Evolutionary conservation across 2,329 filamentous ascomycete species (phyloP), one percentile per base, ranked within the genome.

Genomic region (Talaromyces sp.): DNA sequence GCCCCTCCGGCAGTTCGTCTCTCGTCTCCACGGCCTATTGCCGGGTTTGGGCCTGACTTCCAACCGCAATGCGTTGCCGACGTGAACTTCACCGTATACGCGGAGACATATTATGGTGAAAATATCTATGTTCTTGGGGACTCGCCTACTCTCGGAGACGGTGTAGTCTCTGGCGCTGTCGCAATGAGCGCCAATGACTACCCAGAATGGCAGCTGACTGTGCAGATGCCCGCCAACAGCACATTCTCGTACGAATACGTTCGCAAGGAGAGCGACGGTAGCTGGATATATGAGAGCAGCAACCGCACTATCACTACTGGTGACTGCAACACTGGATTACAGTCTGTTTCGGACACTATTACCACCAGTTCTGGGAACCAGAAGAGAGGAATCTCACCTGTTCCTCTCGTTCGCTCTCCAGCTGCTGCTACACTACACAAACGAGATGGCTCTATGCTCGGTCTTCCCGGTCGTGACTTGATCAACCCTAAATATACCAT

Each of bases 1-100:
- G 73, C 77, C 1, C 83, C 88, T 44, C 85, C 87, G 1, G 77
- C 86, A 1, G 82, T 91, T 7, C 82, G 89, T 11, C 77, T 83
- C 68, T 83, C 84, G 37, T 88, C 88, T 1, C 88, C 88, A 1
- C 81, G 88, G 28, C 77, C 83, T 0, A 81, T 93, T 21, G 86
- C 88, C 2, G 89, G 89, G 0, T 93, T 89, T 72, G 85, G 88
- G 0, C 79, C 78, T 39, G 81, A 83, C 31, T 90, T 91, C 75
- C 88, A 91, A 70, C 88, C 88, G 3, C 71, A 73, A 5, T 64
- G 62, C 44, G 58, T 64, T 31, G 61, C 63, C 16, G 28, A 46
- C 23, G 33, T 61, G 44, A 50, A 44, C 31, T 60, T 63, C n/a
- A 44, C 54, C 6, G 59, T 60, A 2, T 46, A 62, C 14, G 63